A percentile compares a stretch with the other conserved stretches of the same genome.
Conservation (phyloP, 768 basidiomycete species). For the Auricularia sp. region DNA sequence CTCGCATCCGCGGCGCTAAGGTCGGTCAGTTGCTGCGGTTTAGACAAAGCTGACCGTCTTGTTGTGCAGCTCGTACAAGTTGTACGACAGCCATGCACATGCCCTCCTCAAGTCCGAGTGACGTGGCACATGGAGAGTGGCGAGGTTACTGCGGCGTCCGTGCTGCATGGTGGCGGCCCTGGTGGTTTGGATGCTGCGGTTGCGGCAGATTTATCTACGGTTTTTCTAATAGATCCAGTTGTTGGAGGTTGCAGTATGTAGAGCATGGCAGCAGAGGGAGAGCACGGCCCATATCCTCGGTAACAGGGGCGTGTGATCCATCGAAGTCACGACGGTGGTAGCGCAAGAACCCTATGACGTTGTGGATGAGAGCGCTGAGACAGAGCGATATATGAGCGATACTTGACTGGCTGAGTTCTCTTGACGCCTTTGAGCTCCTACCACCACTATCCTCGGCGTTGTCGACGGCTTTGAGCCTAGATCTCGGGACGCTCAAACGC, state of each 20-base stretch:
- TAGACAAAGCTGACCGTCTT: neutral
- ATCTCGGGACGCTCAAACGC: neutral
- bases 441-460: neutral
- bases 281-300: too few relatives aligned
- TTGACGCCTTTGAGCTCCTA: too few relatives aligned
- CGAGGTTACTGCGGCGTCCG: neutral
- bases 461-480: neutral
- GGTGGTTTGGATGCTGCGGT: neutral
- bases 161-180: neutral
- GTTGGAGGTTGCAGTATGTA: too few relatives aligned
- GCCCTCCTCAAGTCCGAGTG: slow-evolving; percentile 44
- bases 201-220: too few relatives aligned
- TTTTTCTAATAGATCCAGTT: too few relatives aligned
- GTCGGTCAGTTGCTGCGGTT: slow-evolving; percentile 28
- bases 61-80: slow-evolving; percentile 51
- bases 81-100: slow-evolving; percentile 63
- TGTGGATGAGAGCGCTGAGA: too few relatives aligned
- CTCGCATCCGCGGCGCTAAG: slow-evolving; percentile 64
- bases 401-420: too few relatives aligned
- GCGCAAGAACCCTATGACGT: too few relatives aligned
- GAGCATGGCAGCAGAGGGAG: too few relatives aligned
- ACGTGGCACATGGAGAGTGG: neutral
- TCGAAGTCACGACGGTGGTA: too few relatives aligned
- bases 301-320: too few relatives aligned
- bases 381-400: too few relatives aligned